Evolutionary conservation across 2,329 filamentous ascomycete species (phyloP), one percentile per base, ranked within the genome.

Genomic region (Aspergillus proliferans): DNA sequence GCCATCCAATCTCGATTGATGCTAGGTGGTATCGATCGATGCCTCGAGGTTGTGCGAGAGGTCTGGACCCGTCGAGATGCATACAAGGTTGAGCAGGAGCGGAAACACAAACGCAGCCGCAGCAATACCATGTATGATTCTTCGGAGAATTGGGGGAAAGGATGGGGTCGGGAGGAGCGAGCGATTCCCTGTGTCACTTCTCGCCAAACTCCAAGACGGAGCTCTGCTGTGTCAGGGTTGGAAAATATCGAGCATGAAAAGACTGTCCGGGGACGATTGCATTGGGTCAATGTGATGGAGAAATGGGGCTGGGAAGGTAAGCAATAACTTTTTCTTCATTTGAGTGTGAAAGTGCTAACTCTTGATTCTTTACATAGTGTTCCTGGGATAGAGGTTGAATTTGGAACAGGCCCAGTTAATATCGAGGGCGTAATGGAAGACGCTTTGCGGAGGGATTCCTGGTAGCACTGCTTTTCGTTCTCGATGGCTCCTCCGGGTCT

Each of bases 231-330:
- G 55, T 61, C 65, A 0, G 55, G 63, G 42, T 43, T 68, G 46
- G 67, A 74, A 50, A 69, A 73, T 39, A 71, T 81, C 52, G 79
- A 84, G 51, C 72, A 72, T 47, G 80, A 84, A 45, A 77, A 81
- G 59, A 85, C 82, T 3, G 81, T 87, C n/a, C 76, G 80, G 53
- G 84, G 84, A 3, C 73, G 73, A 42, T 67, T 85, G 59, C 84
- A 87, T 66, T 87, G 84, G 84, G 72, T 85, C 7, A 81, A 83
- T 34, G 82, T 87, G 39, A 87, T 87, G 84, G 79, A 78, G 53
- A 83, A 86, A 56, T 85, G 82, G 81, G 71, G 75, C n/a, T 87
- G 84, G 83, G 83, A 87, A 76, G 78, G 83, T 85, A 71, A 70
- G 77, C 46, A 54, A 43, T 24, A 15, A 22, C 41, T 45, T 38